These are phyloP conservation scores for Hypocrella siamensis DNA, from an alignment of 2,329 filamentous ascomycete genomes.

Conservation along the genomic window DNA sequence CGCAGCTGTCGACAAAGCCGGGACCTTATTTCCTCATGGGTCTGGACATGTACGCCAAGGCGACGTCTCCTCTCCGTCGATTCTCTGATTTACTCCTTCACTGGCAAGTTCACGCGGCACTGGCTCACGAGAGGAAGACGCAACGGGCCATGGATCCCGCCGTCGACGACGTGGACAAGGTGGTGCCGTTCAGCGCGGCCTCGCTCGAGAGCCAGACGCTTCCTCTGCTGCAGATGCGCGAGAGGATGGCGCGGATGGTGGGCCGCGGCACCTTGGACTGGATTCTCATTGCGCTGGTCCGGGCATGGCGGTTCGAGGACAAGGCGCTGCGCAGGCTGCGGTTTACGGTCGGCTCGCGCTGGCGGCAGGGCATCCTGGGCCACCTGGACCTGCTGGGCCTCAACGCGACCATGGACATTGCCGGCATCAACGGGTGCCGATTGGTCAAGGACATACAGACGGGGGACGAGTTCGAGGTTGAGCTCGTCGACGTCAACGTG, in stretches of 20 bases:
- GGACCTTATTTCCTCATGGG: slow-evolving; percentile 43
- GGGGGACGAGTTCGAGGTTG: slow-evolving; percentile 40
- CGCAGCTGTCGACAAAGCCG: slow-evolving; percentile 35
- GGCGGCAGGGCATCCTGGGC: slow-evolving; percentile 19
- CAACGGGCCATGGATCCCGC: slow-evolving; percentile 10
- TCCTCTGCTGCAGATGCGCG: slow-evolving; percentile 34
- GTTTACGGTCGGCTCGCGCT: slow-evolving; percentile 28
- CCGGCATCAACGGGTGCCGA: slow-evolving; percentile 19
- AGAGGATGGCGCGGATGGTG: slow-evolving; percentile 31
- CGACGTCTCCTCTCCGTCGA: slow-evolving; percentile 50
- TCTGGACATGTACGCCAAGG: slow-evolving; percentile 43
- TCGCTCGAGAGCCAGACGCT: slow-evolving; percentile 26
- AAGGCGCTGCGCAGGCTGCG: slow-evolving; percentile 29
- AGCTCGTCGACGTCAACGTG: slow-evolving; percentile 37
- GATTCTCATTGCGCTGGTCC: slow-evolving; percentile 43
- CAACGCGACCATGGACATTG: slow-evolving; percentile 22
- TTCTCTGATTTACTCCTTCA: slow-evolving; percentile 47
- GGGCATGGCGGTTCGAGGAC: slow-evolving; percentile 41
- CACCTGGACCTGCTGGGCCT: slow-evolving; percentile 36
- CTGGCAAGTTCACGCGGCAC: slow-evolving; percentile 48
- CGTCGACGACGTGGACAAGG: slow-evolving; percentile 14
- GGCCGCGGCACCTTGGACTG: slow-evolving; percentile 31
- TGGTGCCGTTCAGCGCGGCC: slow-evolving; percentile 29
- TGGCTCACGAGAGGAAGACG: slow-evolving; percentile 27
- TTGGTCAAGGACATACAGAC: slow-evolving; percentile 26